A percentile compares a stretch with the other conserved stretches of the same genome.
phyloP scores from a whole-genome alignment of 768 basidiomycete species.

The Pisolithus albus region DNA sequence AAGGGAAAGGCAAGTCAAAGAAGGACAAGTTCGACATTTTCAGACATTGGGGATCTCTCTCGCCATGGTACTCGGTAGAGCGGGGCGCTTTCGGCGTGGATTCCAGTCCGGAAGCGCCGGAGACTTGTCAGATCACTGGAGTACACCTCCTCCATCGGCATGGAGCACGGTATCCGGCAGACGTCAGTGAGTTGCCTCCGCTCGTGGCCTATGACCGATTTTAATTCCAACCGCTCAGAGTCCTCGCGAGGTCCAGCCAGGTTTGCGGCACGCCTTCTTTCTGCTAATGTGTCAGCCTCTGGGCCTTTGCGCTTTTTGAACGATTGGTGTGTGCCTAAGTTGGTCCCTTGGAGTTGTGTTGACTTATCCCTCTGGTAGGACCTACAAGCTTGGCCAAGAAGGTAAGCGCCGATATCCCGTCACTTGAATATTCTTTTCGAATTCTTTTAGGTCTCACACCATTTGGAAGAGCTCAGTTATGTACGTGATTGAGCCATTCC shows the following conservation, averaged over 20 bases:
- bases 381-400: slow-evolving; percentile 81
- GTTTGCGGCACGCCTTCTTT: slow-evolving; percentile 44
- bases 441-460: slow-evolving; percentile 57
- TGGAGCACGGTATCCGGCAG: slow-evolving; percentile 52
- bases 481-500: slow-evolving; percentile 31
- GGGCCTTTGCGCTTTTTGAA: slow-evolving; percentile 69
- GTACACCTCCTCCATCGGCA: slow-evolving; percentile 73
- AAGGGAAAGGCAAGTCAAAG: slow-evolving; percentile 14
- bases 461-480: slow-evolving; percentile 77
- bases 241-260: slow-evolving; percentile 36
- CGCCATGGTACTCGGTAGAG: slow-evolving; percentile 72
- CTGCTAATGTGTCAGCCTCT: slow-evolving; percentile 49
- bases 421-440: slow-evolving; percentile 8
- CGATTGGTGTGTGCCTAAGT: slow-evolving; percentile 48
- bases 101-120: slow-evolving; percentile 59
- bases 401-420: slow-evolving; percentile 29
- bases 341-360: neutral
- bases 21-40: slow-evolving; percentile 51
- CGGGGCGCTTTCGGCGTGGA: slow-evolving; percentile 59
- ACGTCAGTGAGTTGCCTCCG: slow-evolving; percentile 19
- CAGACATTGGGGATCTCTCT: slow-evolving; percentile 69
- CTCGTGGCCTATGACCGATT: slow-evolving; percentile 7
- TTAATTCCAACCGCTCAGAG: slow-evolving; percentile 14
- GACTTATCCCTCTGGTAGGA: slow-evolving; percentile 36
- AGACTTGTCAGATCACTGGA: slow-evolving; percentile 62